Base-by-base conservation (phyloP, 2,329 filamentous ascomycete species). In the Ophioceras dolichostomum region DNA sequence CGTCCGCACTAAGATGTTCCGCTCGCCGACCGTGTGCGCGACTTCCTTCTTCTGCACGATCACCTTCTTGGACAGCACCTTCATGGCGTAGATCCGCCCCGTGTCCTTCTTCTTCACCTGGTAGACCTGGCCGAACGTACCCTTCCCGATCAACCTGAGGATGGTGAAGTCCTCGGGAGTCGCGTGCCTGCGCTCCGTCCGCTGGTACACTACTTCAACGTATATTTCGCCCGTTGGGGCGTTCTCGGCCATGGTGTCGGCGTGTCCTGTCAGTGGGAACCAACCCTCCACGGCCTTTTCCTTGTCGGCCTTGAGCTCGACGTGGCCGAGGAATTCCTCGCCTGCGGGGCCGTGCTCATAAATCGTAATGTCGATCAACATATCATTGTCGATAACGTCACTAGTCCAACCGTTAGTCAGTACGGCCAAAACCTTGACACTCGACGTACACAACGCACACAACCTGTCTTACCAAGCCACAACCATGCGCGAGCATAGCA, bases 41-140 rank as follows among this genome's bases (percentile, higher is more conserved):
- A 98, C 87, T 59, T 98, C 91, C 62, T 98, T 98, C 74, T 98
- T 98, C 62, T 98, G 91, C 19, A 98, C 91, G 52, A 98, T 98
- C 37, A 98, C 91, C 68, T 98, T 98, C 70, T 98, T 98, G 36
- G 91, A 95, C 22, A 98, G 67, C 2, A 98, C 89, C 61, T 98
- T 98, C 91, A 98, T 98, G 43, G 91, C 91, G 53, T 98, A 98
- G 43, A 98, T 95, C 32, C 91, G 80, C 50, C 79, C 78, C 1
- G 89, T 95, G 56, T 98, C 91, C 67, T 85, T 91, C 73, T 98
- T 98, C 49, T 86, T 81, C 6, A 98, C 91, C 57, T 98, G 91
- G 56, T 96, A 98, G 2, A 98, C 91, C 58, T 98, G 91, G 1
- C 91, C 91, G 55, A 98, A 98, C 0, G 91, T 98, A 38, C 91